Evolutionary conservation across 345 rosid species (phyloP).

Genomic region (Rhizophora apiculata): DNA sequence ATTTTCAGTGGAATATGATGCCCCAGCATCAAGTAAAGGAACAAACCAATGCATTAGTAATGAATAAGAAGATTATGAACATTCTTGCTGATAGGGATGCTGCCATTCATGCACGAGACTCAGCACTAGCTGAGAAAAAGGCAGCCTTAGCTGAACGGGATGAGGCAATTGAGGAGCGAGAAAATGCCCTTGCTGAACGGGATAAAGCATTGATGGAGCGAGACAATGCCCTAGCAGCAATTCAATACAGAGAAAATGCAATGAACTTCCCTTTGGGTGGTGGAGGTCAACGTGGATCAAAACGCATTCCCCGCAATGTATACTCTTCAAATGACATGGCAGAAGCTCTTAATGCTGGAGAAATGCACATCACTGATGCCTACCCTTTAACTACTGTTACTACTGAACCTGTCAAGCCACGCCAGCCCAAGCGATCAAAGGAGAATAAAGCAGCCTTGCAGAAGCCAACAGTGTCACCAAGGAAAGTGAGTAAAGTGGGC

Average conservation of each 20-base stretch:
- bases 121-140: conserved; percentile 59
- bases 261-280: conserved; percentile 41
- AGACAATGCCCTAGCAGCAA: conserved; percentile 67
- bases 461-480: conserved; percentile 32
- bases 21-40: conserved; percentile 79
- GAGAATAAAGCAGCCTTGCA: conserved; percentile 42
- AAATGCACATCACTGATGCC: conserved; percentile 46
- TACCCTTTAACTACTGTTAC: conserved; percentile 48
- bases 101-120: conserved; percentile 65
- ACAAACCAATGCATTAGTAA: conserved; percentile 64
- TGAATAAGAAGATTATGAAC: conserved; percentile 85
- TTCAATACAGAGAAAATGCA: conserved; percentile 56
- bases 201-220: conserved; percentile 81
- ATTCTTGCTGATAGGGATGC: conserved; percentile 78
- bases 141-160: conserved; percentile 76
- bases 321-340: conserved; percentile 35
- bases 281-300: conserved; percentile 48
- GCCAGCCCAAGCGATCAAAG: conserved; percentile 47
- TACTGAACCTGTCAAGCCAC: conserved; percentile 41
- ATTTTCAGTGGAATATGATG: conserved; percentile 67
- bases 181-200: conserved; percentile 68
- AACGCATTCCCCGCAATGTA: conserved; percentile 46
- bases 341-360: conserved; percentile 37
- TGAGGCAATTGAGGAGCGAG: conserved; percentile 75
- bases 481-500: conserved; percentile 51